phyloP scores from a whole-genome alignment of 495 filamentous ascomycete species.

The Thermochaetoides thermophila region DNA sequence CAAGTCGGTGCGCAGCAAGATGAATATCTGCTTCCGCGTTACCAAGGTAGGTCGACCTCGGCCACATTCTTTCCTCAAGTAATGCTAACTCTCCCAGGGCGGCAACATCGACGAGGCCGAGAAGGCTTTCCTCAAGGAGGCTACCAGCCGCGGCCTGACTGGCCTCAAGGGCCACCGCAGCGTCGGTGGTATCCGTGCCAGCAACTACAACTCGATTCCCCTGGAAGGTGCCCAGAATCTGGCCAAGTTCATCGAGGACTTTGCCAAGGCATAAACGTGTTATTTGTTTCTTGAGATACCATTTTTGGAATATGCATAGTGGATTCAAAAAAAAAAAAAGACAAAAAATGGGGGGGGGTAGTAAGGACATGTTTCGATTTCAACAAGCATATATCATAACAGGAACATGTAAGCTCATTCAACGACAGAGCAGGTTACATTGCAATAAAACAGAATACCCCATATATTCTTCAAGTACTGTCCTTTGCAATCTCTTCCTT shows the following conservation, averaged over 20 bases:
- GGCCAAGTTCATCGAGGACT: slow-evolving; percentile 40
- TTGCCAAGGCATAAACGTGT: slow-evolving; percentile 26
- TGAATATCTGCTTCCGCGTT: slow-evolving; percentile 88
- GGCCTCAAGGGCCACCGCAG: slow-evolving; percentile 75
- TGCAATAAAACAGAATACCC: not conserved
- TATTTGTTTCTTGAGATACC: too few relatives aligned
- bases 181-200: slow-evolving; percentile 54
- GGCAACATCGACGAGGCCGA: slow-evolving; percentile 47
- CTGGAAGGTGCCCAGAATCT: slow-evolving; percentile 44
- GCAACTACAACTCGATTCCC: slow-evolving; percentile 52
- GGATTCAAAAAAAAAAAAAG: slow-evolving; percentile 1
- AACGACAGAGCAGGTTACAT: slow-evolving; percentile 3
- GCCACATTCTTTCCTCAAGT: not conserved
- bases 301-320: too few relatives aligned
- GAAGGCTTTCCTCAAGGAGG: slow-evolving; percentile 62
- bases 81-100: slow-evolving; percentile 17
- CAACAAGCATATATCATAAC: slow-evolving; percentile 3
- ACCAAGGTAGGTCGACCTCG: slow-evolving; percentile 23
- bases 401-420: too few relatives aligned
- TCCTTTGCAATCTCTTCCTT: slow-evolving; percentile 24
- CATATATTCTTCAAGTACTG: not conserved
- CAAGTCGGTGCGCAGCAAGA: slow-evolving; percentile 58
- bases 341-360: too few relatives aligned
- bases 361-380: not conserved
- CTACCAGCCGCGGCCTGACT: slow-evolving; percentile 43